A percentile compares a stretch with the other conserved stretches of the same genome.
These are phyloP conservation scores for Suhomyces guaymorum DNA, from an alignment of 1,139 yeast genomes.

Conservation along the genomic window DNA sequence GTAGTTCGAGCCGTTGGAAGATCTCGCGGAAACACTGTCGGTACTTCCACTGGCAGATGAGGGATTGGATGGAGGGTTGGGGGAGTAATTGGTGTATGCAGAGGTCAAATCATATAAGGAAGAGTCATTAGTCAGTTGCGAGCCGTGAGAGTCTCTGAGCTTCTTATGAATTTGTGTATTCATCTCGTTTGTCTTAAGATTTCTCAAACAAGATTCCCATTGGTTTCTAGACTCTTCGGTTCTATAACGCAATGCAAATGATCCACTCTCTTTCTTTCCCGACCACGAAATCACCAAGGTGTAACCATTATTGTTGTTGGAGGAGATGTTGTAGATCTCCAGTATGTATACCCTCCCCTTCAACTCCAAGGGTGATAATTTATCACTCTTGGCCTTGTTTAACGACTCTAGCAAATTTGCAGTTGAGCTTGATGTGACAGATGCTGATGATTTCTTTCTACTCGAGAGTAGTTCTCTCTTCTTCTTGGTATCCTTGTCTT, in stretches of 20 bases:
- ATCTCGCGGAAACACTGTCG: slow-evolving; percentile 26
- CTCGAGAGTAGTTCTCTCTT: slow-evolving; percentile 39
- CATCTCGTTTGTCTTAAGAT: slow-evolving; percentile 46
- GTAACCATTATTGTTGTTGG: slow-evolving; percentile 46
- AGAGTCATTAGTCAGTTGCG: slow-evolving; percentile 30
- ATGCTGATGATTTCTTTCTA: slow-evolving; percentile 43
- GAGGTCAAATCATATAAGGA: slow-evolving; percentile 26
- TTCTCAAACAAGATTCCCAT: slow-evolving; percentile 64
- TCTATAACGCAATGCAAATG: slow-evolving; percentile 66
- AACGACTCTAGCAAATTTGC: slow-evolving; percentile 40
- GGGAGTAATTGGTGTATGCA: slow-evolving; percentile 17
- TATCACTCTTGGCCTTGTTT: slow-evolving; percentile 31
- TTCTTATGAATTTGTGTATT: slow-evolving; percentile 40
- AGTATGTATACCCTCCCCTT: slow-evolving; percentile 72
- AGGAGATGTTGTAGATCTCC: slow-evolving; percentile 58
- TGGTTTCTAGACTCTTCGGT: slow-evolving; percentile 70
- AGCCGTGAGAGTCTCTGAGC: slow-evolving; percentile 41
- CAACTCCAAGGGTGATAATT: slow-evolving; percentile 46
- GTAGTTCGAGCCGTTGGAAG: slow-evolving; percentile 32
- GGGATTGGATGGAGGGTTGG: slow-evolving; percentile 13
- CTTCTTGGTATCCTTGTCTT: slow-evolving; percentile 31
- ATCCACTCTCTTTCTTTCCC: slow-evolving; percentile 74
- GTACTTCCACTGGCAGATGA: slow-evolving; percentile 11
- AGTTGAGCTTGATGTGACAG: slow-evolving; percentile 35
- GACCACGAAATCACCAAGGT: slow-evolving; percentile 74